These are phyloP conservation scores for Pholiota microspora DNA, from an alignment of 768 basidiomycete species.

Conservation along the genomic window DNA sequence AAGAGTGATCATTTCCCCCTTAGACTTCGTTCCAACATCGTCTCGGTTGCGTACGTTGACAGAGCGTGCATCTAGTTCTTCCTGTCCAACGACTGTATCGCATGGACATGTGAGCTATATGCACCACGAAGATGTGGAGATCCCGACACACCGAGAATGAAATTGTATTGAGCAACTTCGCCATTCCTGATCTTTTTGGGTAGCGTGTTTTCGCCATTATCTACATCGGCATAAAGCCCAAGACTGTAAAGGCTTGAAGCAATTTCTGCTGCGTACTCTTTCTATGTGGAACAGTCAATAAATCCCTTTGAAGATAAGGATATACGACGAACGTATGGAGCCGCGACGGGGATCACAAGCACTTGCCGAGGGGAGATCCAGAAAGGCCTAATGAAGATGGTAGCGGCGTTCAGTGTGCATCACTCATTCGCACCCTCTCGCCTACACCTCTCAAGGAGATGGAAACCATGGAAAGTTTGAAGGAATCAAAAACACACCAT, in stretches of 20 bases:
- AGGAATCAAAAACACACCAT: slow-evolving; percentile 67
- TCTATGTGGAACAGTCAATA: slow-evolving; percentile 49
- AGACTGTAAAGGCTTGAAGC: slow-evolving; percentile 59
- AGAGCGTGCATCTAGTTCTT: slow-evolving; percentile 80
- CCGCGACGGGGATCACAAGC: slow-evolving; percentile 90
- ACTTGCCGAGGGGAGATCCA: slow-evolving; percentile 98
- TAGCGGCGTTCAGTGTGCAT: neutral
- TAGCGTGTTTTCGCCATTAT: slow-evolving; percentile 88
- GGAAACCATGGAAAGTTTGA: neutral
- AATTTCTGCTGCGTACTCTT: slow-evolving; percentile 87
- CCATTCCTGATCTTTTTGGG: slow-evolving; percentile 98
- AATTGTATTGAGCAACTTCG: slow-evolving; percentile 97
- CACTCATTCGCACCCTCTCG: neutral
- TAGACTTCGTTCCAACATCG: slow-evolving; percentile 83
- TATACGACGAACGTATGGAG: slow-evolving; percentile 80
- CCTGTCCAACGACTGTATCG: slow-evolving; percentile 91
- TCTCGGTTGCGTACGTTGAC: slow-evolving; percentile 97
- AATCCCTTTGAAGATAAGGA: neutral
- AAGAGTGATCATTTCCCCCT: slow-evolving; percentile 71
- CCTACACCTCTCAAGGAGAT: neutral
- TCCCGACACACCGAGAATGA: slow-evolving; percentile 76
- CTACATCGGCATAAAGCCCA: slow-evolving; percentile 89
- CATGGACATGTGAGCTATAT: no score
- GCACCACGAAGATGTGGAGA: neutral
- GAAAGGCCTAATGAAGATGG: slow-evolving; percentile 70